Base-by-base conservation (phyloP, 208 protist genomes). In the Vickermania ingenoplastis region DNA sequence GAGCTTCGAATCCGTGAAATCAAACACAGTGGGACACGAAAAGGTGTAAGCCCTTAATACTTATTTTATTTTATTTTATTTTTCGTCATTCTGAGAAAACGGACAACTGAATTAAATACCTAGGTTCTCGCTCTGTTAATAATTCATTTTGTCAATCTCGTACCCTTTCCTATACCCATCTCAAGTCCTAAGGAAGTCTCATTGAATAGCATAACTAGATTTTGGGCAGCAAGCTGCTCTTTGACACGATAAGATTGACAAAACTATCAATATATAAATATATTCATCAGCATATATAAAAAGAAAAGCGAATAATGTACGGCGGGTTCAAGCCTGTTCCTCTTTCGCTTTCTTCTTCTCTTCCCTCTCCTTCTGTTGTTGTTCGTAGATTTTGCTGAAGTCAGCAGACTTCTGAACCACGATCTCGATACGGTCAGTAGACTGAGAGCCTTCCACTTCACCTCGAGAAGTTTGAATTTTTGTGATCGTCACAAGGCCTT, bases 341-440 rank as follows among this genome's bases (percentile, higher is more conserved):
- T 68, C 53, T 25, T 67, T 68, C 4, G 52, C 57, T 45, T 45
- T 45, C 17, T 45, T 45, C 36, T 45, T 45, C 14, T 30, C 21
- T 31, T 51, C 31, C 5, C 70, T 64, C 3, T 61, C 63, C 74
- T 86, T 81, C 66, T 88, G 78, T 57, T 94, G 83, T 60, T 94
- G 81, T 1, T 68, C 80, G 61, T 91, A 94, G 56, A 81, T 81
- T 13, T 69, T 59, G 41, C 89, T 83, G 60, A 94, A 94, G 23
- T 89, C 68, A 3, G 69, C 59, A n/a, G 87, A 81, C 66, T 94
- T 94, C 29, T 59, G 57, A 23, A 93, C 69, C 14, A 66, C 70
- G 53, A 93, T 83, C 66, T 90, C 82, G 56, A 93, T 90, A 71
- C 86, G 87, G 61, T 91, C 83, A 56, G 84, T 81, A 58, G 69